phyloP scores from a whole-genome alignment of 2,329 filamentous ascomycete genomes.

The Beauveria brongniartii region DNA sequence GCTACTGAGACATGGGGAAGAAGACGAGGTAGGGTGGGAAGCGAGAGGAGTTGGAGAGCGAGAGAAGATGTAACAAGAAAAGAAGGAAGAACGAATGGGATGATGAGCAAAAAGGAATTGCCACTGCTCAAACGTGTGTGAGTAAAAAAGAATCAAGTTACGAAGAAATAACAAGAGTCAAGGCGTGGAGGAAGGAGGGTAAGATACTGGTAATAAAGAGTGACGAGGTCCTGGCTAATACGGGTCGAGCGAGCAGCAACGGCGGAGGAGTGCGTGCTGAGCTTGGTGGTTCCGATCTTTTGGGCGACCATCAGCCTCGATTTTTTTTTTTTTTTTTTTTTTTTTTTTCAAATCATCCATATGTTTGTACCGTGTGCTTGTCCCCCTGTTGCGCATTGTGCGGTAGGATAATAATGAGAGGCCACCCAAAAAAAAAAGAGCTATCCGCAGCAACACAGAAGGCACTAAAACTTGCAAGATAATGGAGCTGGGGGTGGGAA shows the following conservation, averaged over 20 bases:
- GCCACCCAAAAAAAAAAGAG: too few relatives aligned
- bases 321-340: neutral
- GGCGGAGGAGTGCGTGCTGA: neutral
- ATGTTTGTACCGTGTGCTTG: neutral
- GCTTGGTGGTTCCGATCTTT: neutral
- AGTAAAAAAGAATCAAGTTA: neutral
- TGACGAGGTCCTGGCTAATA: neutral
- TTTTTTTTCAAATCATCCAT: neutral
- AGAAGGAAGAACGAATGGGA: neutral
- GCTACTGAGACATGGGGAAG: neutral
- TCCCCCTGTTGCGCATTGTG: neutral
- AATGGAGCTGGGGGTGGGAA: neutral
- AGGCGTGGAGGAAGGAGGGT: neutral
- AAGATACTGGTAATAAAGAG: constrained; percentile 5
- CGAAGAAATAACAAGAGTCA: neutral
- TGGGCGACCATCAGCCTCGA: neutral
- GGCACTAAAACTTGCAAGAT: neutral
- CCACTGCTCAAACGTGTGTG: neutral
- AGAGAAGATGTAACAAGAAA: neutral
- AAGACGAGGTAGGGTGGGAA: neutral
- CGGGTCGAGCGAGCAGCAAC: neutral
- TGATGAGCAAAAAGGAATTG: neutral
- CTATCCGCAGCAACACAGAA: neutral
- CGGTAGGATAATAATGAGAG: neutral
- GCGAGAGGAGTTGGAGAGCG: neutral